Evolutionary conservation across 2,329 filamentous ascomycete species (phyloP).

Genomic region (Hymenoscyphus occultus): DNA sequence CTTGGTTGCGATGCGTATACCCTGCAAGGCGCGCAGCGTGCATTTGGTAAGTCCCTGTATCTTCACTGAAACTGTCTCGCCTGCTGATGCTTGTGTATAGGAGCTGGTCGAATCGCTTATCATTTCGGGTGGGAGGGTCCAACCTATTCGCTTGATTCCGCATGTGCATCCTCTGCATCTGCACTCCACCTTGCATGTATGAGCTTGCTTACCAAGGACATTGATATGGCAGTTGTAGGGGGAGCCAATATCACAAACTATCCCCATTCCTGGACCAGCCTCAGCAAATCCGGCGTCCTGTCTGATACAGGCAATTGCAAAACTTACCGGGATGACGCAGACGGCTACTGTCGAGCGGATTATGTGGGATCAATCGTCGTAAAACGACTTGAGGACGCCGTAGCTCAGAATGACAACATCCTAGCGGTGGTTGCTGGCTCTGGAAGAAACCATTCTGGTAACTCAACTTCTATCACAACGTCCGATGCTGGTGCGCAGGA

Average conservation of each 20-base stretch:
- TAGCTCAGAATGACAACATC: constrained; percentile 48
- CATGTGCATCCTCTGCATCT: constrained; percentile 39
- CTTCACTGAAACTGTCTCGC: too few species aligned
- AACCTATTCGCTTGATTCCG: constrained; percentile 38
- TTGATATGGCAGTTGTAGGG: constrained; percentile 24
- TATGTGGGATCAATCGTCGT: constrained; percentile 46
- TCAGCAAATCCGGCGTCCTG: constrained; percentile 24
- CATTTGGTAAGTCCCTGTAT: too few species aligned
- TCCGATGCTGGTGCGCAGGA: constrained; percentile 75
- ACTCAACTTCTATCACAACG: constrained; percentile 77
- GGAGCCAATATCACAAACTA: constrained; percentile 25
- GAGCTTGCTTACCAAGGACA: constrained; percentile 23
- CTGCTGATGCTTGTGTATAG: constrained; percentile 24
- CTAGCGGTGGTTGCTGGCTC: constrained; percentile 60
- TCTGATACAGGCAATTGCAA: constrained; percentile 48
- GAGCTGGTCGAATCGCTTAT: constrained; percentile 36
- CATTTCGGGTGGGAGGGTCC: constrained; percentile 42
- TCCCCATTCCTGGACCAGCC: constrained; percentile 30
- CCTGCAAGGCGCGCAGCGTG: too few species aligned
- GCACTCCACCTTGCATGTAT: constrained; percentile 24
- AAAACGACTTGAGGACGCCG: constrained; percentile 47
- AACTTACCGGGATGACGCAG: constrained; percentile 44
- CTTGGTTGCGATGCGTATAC: too few species aligned
- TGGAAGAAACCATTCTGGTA: constrained; percentile 76
- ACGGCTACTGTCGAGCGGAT: constrained; percentile 53